Percentiles rank a stretch among this genome's conserved stretches.
phyloP scores from a whole-genome alignment of 176 grass and related monocot species.

The Thalia dealbata region DNA sequence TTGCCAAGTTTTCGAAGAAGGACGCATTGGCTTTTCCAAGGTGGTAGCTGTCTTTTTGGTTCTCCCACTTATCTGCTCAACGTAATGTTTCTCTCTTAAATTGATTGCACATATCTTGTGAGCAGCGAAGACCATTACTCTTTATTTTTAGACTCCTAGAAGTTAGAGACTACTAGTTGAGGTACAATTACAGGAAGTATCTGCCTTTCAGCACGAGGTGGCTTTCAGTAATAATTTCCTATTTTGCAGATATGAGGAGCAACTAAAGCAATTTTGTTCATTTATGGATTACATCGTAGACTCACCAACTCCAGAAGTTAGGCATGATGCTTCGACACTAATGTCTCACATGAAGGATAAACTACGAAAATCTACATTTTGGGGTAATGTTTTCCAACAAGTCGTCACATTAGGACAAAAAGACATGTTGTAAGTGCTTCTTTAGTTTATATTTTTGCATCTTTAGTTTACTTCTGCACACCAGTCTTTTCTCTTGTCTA shows the following conservation, averaged over 20 bases:
- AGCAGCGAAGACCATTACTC: too few relatives aligned
- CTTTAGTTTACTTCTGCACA: too few relatives aligned
- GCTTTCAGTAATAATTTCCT: conserved; percentile 6
- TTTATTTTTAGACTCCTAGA: too few relatives aligned
- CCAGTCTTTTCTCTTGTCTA: background rate
- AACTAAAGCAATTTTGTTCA: conserved; percentile 71
- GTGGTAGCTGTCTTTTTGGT: conserved; percentile 17
- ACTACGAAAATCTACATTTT: conserved; percentile 60
- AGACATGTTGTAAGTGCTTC: conserved; percentile 76
- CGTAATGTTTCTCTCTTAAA: background rate
- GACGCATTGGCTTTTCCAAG: conserved; percentile 71
- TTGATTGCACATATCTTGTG: background rate
- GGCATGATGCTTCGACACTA: conserved; percentile 41
- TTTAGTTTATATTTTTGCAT: background rate
- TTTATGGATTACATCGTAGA: conserved; percentile 95
- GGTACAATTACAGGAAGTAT: background rate
- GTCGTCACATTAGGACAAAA: conserved; percentile 55
- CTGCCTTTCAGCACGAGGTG: background rate
- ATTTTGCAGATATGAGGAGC: conserved; percentile 62
- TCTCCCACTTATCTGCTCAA: background rate
- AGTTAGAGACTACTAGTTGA: too few relatives aligned
- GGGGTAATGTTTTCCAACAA: conserved; percentile 58
- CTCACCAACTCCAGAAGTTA: conserved; percentile 53
- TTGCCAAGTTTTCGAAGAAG: conserved; percentile 83
- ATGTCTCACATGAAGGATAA: conserved; percentile 67